Conservation (phyloP, 495 filamentous ascomycete genomes). For the Aspergillus funiculosus region DNA sequence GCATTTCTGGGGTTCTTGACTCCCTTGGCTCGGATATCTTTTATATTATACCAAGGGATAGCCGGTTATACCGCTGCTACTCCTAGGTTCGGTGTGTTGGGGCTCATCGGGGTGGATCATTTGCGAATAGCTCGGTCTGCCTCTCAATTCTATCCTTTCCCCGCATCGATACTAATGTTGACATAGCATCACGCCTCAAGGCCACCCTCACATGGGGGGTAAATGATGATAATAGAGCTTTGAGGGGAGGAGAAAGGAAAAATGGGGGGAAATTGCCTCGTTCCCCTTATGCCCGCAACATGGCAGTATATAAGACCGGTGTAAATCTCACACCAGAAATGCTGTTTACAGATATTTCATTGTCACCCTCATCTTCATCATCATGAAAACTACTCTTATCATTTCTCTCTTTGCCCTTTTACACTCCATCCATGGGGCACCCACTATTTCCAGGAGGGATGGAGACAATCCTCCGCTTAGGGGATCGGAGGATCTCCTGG, state of each 20-base stretch:
- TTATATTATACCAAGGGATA: too few species aligned
- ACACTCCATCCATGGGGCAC: slow-evolving; percentile 16
- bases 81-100: neutral
- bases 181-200: neutral
- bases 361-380: neutral
- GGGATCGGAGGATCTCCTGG: slow-evolving; percentile 30
- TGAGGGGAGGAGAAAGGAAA: neutral
- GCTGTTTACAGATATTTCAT: too few species aligned
- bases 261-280: neutral
- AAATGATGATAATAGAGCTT: neutral
- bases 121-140: neutral
- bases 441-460: slow-evolving; percentile 7
- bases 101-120: too few species aligned
- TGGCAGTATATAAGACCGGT: neutral
- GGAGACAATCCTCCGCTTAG: slow-evolving; percentile 26
- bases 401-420: slow-evolving; percentile 9
- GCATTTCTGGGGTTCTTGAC: too few species aligned
- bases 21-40: too few species aligned
- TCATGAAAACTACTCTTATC: slow-evolving; percentile 16
- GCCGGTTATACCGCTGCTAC: too few species aligned
- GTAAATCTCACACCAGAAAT: neutral
- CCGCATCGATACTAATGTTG: slow-evolving; percentile 5
- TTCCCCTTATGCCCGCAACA: neutral
- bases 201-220: slow-evolving; percentile 1
- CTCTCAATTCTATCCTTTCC: neutral